A percentile compares a stretch with the other conserved stretches of the same genome.
Evolutionary conservation across 345 rosid genomes (phyloP).

Genomic region (Trapa bicornis): DNA sequence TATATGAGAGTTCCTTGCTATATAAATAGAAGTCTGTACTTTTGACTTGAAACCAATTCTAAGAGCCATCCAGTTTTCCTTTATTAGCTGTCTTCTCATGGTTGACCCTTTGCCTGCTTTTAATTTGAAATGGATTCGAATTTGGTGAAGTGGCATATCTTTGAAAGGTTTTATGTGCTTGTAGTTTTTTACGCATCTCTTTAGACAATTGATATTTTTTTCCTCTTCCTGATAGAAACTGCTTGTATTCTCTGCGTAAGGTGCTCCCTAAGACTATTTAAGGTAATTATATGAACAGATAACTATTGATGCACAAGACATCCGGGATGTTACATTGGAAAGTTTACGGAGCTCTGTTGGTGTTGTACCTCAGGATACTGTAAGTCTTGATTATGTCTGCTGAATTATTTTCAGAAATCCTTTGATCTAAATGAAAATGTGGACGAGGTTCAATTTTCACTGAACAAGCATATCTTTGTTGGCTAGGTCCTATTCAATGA

Average conservation of each 20-base stretch:
- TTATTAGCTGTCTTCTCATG: not conserved
- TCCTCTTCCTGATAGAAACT: not conserved
- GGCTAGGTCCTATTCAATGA: constrained; percentile 93
- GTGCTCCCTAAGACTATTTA: not conserved
- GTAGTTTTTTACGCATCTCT: not conserved
- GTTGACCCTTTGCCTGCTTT: not conserved
- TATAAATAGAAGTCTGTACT: too few species aligned
- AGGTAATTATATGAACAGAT: constrained; percentile 25
- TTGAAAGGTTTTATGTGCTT: not conserved
- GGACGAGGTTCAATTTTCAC: not conserved
- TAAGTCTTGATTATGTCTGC: constrained; percentile 23
- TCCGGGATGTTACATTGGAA: constrained; percentile 56
- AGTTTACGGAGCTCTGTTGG: constrained; percentile 70
- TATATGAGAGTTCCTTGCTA: too few species aligned
- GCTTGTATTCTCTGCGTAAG: not conserved
- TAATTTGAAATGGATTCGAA: not conserved
- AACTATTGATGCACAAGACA: constrained; percentile 77
- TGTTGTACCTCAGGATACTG: constrained; percentile 98
- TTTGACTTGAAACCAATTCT: too few species aligned
- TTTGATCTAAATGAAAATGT: constrained; percentile 2
- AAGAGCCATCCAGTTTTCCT: not conserved
- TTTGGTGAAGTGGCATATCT: not conserved
- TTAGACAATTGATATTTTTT: not conserved
- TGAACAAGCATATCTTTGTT: constrained; percentile 1
- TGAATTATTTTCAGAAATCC: not conserved